Percentiles rank a stretch among this genome's conserved stretches.
phyloP scores from a whole-genome alignment of 2,329 filamentous ascomycete genomes.

The Stromatinia cepivora region DNA sequence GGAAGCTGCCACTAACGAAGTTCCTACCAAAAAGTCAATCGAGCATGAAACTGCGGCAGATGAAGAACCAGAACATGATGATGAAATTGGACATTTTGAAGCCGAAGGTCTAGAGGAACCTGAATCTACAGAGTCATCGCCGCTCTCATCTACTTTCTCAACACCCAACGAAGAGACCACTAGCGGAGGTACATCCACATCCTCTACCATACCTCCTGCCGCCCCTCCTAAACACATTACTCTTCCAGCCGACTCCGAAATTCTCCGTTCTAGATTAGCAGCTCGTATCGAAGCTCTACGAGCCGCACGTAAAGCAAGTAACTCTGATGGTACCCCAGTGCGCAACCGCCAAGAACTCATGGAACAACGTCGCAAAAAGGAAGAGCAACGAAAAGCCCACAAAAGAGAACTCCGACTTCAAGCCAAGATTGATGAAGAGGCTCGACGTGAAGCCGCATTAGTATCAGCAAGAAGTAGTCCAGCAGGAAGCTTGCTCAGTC shows the following conservation, averaged over 20 bases:
- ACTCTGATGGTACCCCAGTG: conserved; percentile 76
- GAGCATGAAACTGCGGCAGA: conserved; percentile 30
- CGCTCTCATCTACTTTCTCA: conserved; percentile 54
- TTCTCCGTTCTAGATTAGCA: conserved; percentile 75
- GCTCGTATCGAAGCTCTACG: conserved; percentile 84
- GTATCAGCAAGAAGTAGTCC: conserved; percentile 61
- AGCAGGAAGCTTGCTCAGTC: conserved; percentile 54
- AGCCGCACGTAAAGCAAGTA: conserved; percentile 83
- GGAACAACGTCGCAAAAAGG: conserved; percentile 82
- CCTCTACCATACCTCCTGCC: conserved; percentile 61
- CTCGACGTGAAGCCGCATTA: conserved; percentile 61
- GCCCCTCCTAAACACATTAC: conserved; percentile 66
- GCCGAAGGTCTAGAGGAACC: conserved; percentile 51
- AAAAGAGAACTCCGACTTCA: conserved; percentile 82
- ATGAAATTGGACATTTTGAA: conserved; percentile 48
- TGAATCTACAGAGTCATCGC: conserved; percentile 44
- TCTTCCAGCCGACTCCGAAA: conserved; percentile 69
- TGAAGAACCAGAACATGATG: conserved; percentile 33
- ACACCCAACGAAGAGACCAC: conserved; percentile 60
- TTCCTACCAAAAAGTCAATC: conserved; percentile 25
- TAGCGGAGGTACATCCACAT: conserved; percentile 66
- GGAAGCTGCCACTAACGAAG: conserved; percentile 26
- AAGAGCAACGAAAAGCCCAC: conserved; percentile 79
- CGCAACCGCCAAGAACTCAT: conserved; percentile 89
- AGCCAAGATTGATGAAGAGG: conserved; percentile 77